Evolutionary conservation across 768 basidiomycete genomes (phyloP), one percentile per base, ranked within the genome.

Genomic region (Lanmaoa rubissima): DNA sequence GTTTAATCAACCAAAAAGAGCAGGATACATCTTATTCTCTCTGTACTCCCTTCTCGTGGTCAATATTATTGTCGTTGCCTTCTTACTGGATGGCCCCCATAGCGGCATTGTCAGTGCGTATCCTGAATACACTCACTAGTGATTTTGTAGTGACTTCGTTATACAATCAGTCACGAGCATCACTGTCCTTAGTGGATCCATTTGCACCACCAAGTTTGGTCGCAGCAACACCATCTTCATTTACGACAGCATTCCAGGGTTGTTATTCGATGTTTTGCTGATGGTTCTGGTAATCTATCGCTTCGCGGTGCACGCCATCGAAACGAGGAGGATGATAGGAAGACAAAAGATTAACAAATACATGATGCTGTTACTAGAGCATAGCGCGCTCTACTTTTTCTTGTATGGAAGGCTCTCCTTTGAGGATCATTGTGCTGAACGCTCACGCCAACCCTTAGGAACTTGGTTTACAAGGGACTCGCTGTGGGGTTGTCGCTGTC

Each of bases 381-480:
- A 63, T 41, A 62, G 35, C 44, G 26, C 45, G 5, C 17, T 63
- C 35, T 62, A 55, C 21, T 63, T 63, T 28, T 8, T 59, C 40
- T 39, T 63, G 62, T 62, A 34, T 17, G 45, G 7, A 12, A 21
- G 19, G 48, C 10, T 38, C 21, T 9, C 14, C 0, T 7, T 2
- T 4, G 11, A 16, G 13, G 12, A 24, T 24, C 2, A 6, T 5
- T 11, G 41, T 14, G 7, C 31, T 13, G 16, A 52, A 32, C 4
- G 8, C 46, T 57, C 34, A 51, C 5, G 6, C 11, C 11, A 7
- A 46, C 34, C 12, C 5, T 0, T 19, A 61, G 61, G 48, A 57
- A 51, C 45, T 21, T 62, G 31, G 7, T 36, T 4, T 35, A 46
- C 35, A 49, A 40, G 10, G 44, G 19, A 13, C 17, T 62, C 3